Base-by-base conservation (phyloP, 2,329 filamentous ascomycete genomes). In the Arthroderma uncinatum region DNA sequence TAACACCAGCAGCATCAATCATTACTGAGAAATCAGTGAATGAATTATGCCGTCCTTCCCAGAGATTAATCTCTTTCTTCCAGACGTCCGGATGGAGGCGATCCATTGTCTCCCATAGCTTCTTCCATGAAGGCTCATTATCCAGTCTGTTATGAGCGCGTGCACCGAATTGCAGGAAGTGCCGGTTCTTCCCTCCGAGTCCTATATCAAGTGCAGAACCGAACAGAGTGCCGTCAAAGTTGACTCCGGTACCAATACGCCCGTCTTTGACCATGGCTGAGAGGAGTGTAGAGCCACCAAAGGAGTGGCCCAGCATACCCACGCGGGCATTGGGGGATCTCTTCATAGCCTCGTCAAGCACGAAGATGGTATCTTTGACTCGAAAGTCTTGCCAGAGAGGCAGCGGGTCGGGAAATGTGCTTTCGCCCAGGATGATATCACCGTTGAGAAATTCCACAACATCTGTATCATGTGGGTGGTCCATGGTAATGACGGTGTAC, bases 221-320 rank as follows among this genome's bases (percentile, higher is more conserved):
- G 19, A 53, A 70, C 54, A 71, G 59, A 16, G 57, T 62, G 3
- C 71, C 70, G 52, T 73, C 70, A 14, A 73, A 58, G 50, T 73
- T 70, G 28, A 69, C 23, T 4, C 63, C 70, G 4, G 67, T 69
- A 0, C 39, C 53, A 50, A 68, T 59, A 7, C 64, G 62, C 9
- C 52, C 10, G 25, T 68, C 63, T 14, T 59, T 54, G 40, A 63
- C 59, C 36, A 67, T 56, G 2, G 62, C 59, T 1, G 58, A 54
- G 19, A 68, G 58, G 1, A 64, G 65, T 1, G 70, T 65, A 1
- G 68, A 67, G 9, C 70, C 71, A 8, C 71, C 71, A 2, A 72
- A 53, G 1, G 70, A 73, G 50, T 73, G 71, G 2, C 71, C 71
- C 2, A 71, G 25, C 3, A 69, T 58, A 16, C 57, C 60, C n/a